Conservation (phyloP, 208 protist genomes). For the Spongospora subterranea region DNA sequence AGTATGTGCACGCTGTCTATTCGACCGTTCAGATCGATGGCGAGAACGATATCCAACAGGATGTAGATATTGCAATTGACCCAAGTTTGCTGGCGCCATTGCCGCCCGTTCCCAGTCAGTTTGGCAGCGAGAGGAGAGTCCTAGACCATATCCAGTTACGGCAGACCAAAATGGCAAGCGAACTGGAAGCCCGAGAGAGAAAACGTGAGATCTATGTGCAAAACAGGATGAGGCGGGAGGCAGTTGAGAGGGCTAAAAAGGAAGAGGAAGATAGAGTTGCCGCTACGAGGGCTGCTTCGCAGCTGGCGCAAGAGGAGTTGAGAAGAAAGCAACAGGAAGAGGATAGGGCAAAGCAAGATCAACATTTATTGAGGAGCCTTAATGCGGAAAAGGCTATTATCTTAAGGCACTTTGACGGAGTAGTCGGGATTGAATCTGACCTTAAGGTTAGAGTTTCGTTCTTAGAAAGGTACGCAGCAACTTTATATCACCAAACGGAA, state of each 20-base stretch:
- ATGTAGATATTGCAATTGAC: no score
- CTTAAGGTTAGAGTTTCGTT: background rate
- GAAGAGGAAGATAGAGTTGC: background rate
- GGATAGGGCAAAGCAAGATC: background rate
- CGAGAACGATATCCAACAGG: background rate
- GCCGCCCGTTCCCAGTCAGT: background rate
- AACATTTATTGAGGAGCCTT: background rate
- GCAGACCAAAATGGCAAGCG: background rate
- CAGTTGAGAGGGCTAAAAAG: background rate
- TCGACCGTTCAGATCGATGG: background rate
- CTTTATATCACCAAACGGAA: no score
- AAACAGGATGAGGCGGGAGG: no score
- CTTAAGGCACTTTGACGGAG: background rate
- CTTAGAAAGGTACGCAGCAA: constrained; percentile 13
- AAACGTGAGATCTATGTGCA: no score
- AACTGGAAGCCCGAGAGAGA: background rate
- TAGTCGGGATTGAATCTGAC: constrained; percentile 16
- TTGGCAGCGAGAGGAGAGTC: background rate
- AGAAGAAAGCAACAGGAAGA: background rate
- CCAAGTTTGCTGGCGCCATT: background rate
- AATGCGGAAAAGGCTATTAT: background rate
- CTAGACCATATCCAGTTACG: background rate
- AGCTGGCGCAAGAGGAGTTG: background rate
- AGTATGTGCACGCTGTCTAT: background rate
- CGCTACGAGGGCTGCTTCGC: background rate